Evolutionary conservation across 495 filamentous ascomycete genomes (phyloP), one percentile per base, ranked within the genome.

Genomic region (Talaromyces ruber): DNA sequence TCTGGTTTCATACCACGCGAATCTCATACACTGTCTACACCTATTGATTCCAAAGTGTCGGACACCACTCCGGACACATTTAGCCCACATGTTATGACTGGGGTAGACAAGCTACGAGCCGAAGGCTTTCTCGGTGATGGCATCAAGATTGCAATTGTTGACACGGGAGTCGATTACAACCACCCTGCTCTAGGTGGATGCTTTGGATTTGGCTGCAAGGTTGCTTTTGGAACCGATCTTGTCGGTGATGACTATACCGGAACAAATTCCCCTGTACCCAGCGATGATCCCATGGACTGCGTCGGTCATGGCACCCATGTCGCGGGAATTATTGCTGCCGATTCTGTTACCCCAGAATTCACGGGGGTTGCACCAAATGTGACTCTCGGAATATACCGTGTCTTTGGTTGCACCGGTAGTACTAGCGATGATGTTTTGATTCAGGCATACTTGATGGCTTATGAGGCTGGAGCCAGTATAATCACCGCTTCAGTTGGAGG

Each of bases 401-500:
- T 85, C 22, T 80, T 84, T 60, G 81, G 82, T 60, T 84, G 80
- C 70, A 62, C 18, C 2, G 73, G 74, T 32, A 66, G 74, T 29
- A 79, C 77, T 25, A 73, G 69, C 37, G 80, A 81, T 62, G 82
- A 84, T 67, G 74, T 82, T 18, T 67, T 85, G 66, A 82, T 84
- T 29, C 73, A 74, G 12, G 82, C 82, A 6, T 85, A 82, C 63
- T 76, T 81, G 66, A 74, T 72, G 71, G 83, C 83, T 4, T 85
- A 78, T 62, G 78, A 85, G 65, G 82, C 72, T 50, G 82, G 82
- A 12, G 80, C 78, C 29, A 81, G 85, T 66, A 77, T 86, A 64
- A 86, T 86, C 65, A 82, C 83, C 26, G 81, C 81, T 11, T 84
- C 82, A 6, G 79, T 86, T 53, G 83, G 83, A n/a, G 77, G 76